Percentiles rank a stretch among this genome's conserved stretches.
Conservation (phyloP, 192 early-diverging fungal species). For the Coemansia sp. region DNA sequence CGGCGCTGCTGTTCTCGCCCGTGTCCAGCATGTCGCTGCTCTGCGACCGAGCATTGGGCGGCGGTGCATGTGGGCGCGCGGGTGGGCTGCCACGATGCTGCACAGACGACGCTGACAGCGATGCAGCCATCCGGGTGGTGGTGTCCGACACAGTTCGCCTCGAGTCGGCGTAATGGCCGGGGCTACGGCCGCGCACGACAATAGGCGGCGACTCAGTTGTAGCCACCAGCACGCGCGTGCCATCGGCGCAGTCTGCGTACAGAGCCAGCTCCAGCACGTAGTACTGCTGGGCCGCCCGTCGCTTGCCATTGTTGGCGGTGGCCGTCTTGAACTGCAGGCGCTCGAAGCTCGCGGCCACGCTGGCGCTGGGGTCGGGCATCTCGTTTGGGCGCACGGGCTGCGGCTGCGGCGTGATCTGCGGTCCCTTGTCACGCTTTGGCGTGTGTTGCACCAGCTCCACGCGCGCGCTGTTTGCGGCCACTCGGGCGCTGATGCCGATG, state of each 20-base stretch:
- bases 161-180: slow-evolving; percentile 84
- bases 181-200: slow-evolving; percentile 89
- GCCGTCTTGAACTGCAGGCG: slow-evolving; percentile 96
- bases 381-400: slow-evolving; percentile 58
- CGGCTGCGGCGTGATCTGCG: slow-evolving; percentile 68
- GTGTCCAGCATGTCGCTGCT: background rate
- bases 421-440: slow-evolving; percentile 91
- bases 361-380: slow-evolving; percentile 21
- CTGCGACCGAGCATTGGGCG: background rate
- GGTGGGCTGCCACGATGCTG: background rate
- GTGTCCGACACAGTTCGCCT: background rate
- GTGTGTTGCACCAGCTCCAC: slow-evolving; percentile 86
- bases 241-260: slow-evolving; percentile 65
- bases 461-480: slow-evolving; percentile 64
- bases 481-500: slow-evolving; percentile 71
- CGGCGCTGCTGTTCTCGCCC: background rate
- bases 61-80: background rate
- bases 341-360: slow-evolving; percentile 74
- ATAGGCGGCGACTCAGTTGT: slow-evolving; percentile 70
- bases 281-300: slow-evolving; percentile 92
- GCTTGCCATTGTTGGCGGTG: slow-evolving; percentile 92
- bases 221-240: slow-evolving; percentile 58
- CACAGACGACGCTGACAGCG: background rate
- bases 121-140: background rate
- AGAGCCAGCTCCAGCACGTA: slow-evolving; percentile 80